Base-by-base conservation (phyloP, 257 asterid species). In the Galeopsis tetrahit region DNA sequence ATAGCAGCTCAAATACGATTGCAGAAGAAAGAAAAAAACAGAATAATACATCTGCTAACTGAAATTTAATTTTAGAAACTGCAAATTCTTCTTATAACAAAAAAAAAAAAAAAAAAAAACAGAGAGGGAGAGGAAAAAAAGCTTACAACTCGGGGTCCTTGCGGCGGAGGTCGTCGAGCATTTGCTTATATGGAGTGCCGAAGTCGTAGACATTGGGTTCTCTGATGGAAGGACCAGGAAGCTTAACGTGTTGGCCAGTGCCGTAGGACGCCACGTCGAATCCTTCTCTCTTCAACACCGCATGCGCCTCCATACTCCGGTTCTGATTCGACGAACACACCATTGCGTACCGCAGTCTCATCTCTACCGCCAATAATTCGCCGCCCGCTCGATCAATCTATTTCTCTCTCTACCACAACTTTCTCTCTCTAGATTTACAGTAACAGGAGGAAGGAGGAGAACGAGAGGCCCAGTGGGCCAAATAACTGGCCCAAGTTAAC, bases 231-330 rank as follows among this genome's bases (percentile, higher is more conserved):
- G 99, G 99, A 40, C 99, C 99, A 52, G 99, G 99, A 34, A 92
- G 97, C 91, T 95, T 95, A 39, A 95, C 99, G 86, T 92, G 99
- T 72, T 92, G 98, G 75, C 99, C 99, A 21, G 99, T 95, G 5
- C 98, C 99, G 78, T 95, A 95, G 2, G 99, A 95, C 6, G 89
- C 88, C 57, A 95, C 98, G 73, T 90, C 95, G 74, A 95, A 82
- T 6, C 98, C 97, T 81, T 92, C 98, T 62, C 92, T 82, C 83
- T 92, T 90, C 68, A 95, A 86, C 63, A 92, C 77, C 15, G 77
- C 85, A 82, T 95, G 99, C 21, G 99, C 90, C 81, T 95, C 99
- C 99, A 95, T 95, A 83, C 99, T 95, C 72, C 99, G 86, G 48
- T 95, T 95, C 92, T 95, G 99, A 56, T 95, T 95, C 75, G 98